These are phyloP conservation scores for Pseudogymnoascus verrucosus DNA, from an alignment of 2,329 filamentous ascomycete species.

Conservation along the genomic window DNA sequence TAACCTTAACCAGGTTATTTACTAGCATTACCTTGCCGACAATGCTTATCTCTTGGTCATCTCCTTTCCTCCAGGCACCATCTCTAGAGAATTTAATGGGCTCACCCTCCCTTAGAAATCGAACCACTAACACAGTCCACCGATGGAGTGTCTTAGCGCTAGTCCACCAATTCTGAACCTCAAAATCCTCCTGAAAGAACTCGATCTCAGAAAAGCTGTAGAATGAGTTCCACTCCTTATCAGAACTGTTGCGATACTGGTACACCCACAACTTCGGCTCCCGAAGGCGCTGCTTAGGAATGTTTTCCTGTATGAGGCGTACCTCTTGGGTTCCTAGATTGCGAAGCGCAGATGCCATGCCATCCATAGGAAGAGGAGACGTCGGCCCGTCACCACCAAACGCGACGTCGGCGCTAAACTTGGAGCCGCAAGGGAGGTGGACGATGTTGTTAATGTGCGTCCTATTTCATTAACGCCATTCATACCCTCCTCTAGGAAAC, in stretches of 20 bases:
- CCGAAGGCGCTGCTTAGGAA: not conserved
- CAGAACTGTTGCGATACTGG: not conserved
- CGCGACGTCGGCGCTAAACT: not conserved
- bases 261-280: not conserved
- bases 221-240: not conserved
- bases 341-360: not conserved
- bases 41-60: not conserved
- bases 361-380: not conserved
- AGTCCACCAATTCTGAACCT: not conserved
- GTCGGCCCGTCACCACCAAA: not conserved
- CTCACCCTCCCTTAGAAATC: not conserved
- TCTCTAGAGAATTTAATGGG: not conserved
- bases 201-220: not conserved
- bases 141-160: not conserved
- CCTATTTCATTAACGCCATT: not conserved
- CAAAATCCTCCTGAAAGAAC: not conserved
- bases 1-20: not conserved
- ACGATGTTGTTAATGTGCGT: not conserved
- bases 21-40: not conserved
- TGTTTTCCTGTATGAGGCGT: not conserved
- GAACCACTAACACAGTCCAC: not conserved
- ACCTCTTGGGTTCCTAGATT: not conserved
- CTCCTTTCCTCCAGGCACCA: not conserved
- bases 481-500: not conserved
- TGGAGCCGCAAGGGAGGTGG: not conserved